Evolutionary conservation across 2,329 filamentous ascomycete genomes (phyloP).

Genomic region (Aureobasidium subglaciale): DNA sequence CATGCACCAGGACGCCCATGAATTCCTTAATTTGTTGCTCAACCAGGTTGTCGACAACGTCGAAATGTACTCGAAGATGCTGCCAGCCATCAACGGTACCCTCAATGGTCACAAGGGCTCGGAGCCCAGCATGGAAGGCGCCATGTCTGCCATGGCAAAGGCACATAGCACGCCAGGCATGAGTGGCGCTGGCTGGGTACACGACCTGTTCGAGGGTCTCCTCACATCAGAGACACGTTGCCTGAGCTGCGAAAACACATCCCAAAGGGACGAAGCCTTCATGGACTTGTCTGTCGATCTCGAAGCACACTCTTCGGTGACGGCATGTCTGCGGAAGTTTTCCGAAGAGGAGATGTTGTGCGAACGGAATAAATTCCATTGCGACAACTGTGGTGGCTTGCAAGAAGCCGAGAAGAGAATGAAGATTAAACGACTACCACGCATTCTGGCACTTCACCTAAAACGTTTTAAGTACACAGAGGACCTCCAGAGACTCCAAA

Average conservation of each 20-base stretch:
- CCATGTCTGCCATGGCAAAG: slow-evolving; percentile 20
- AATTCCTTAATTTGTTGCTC: slow-evolving; percentile 90
- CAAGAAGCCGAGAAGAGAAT: slow-evolving; percentile 98
- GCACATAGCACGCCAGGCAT: slow-evolving; percentile 19
- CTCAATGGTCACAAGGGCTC: slow-evolving; percentile 20
- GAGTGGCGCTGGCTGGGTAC: slow-evolving; percentile 66
- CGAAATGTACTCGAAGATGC: slow-evolving; percentile 70
- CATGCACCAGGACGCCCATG: slow-evolving; percentile 97
- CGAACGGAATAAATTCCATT: slow-evolving; percentile 97
- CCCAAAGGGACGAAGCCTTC: slow-evolving; percentile 91
- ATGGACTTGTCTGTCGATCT: slow-evolving; percentile 93
- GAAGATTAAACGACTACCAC: slow-evolving; percentile 94
- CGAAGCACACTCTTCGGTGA: slow-evolving; percentile 91
- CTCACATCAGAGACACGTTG: slow-evolving; percentile 95
- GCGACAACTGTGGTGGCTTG: slow-evolving; percentile 89
- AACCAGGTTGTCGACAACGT: slow-evolving; percentile 95
- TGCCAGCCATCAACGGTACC: slow-evolving; percentile 29
- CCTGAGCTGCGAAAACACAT: slow-evolving; percentile 90
- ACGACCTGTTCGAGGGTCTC: slow-evolving; percentile 92
- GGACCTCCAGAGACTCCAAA: slow-evolving; percentile 85
- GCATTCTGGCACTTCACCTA: slow-evolving; percentile 83
- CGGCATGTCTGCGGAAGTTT: slow-evolving; percentile 89
- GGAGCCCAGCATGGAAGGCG: slow-evolving; percentile 14
- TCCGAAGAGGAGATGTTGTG: slow-evolving; percentile 98
- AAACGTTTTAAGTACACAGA: slow-evolving; percentile 99